Conservation (phyloP, 2,329 filamentous ascomycete genomes). For the Alternaria arbusti region DNA sequence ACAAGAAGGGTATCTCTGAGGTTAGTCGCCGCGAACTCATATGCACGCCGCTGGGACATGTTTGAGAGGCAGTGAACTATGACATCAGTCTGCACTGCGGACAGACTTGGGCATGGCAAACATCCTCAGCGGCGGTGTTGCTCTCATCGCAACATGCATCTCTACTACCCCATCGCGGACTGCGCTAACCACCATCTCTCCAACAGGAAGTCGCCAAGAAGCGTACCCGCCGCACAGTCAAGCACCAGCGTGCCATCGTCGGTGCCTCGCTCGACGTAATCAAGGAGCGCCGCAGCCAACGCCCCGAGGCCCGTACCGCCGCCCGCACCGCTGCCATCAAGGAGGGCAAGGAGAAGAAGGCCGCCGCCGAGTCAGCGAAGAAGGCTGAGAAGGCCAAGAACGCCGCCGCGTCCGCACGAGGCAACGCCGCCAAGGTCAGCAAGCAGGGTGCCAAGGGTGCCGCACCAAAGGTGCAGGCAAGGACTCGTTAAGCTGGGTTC, state of each 20-base stretch:
- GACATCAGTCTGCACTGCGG: constrained; percentile 24
- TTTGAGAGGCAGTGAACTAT: constrained; percentile 20
- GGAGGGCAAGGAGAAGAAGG: constrained; percentile 99
- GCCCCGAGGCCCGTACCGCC: constrained; percentile 93
- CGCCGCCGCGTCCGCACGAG: constrained; percentile 75
- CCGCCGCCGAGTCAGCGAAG: constrained; percentile 85
- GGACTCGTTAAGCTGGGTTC: constrained; percentile 72
- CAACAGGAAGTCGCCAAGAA: constrained; percentile 98
- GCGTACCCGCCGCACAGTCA: constrained; percentile 96
- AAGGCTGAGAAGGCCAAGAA: constrained; percentile 99
- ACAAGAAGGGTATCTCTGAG: constrained; percentile 99
- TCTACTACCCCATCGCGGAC: not conserved
- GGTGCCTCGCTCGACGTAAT: constrained; percentile 99
- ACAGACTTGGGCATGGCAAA: not conserved
- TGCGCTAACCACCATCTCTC: constrained; percentile 27
- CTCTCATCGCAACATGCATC: not conserved
- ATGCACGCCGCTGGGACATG: not conserved
- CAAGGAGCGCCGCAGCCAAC: constrained; percentile 96
- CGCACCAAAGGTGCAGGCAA: constrained; percentile 82
- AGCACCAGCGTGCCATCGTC: constrained; percentile 98
- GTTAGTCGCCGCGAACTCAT: constrained; percentile 61
- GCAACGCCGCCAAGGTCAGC: constrained; percentile 82
- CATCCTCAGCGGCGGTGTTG: not conserved
- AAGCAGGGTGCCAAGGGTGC: constrained; percentile 98
- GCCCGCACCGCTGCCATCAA: constrained; percentile 90